A percentile compares a stretch with the other conserved stretches of the same genome.
phyloP scores from a whole-genome alignment of 306 rosid genomes.

The Fragaria nilgerrensis region DNA sequence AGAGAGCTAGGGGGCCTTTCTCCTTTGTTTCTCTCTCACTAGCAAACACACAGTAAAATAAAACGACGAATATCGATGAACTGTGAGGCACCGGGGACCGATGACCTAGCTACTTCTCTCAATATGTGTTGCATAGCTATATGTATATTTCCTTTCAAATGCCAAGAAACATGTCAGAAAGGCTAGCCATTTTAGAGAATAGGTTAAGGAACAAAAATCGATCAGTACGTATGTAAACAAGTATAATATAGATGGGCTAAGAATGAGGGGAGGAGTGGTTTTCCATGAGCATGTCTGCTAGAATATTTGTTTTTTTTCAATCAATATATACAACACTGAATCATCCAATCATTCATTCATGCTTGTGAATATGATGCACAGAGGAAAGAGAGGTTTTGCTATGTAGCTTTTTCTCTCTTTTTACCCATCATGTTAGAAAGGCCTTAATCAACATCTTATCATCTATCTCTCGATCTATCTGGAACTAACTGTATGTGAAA shows the following conservation, averaged over 20 bases:
- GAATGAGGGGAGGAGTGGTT: slow-evolving; percentile 10
- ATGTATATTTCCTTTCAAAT: neutral
- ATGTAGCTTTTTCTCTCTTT: neutral
- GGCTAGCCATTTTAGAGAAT: neutral
- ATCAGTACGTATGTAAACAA: neutral
- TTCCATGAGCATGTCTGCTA: slow-evolving; percentile 10
- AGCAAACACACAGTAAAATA: slow-evolving; percentile 10
- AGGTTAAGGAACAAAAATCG: neutral
- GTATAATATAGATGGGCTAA: neutral
- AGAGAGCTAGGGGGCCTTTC: neutral
- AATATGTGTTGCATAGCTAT: neutral
- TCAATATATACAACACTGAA: neutral
- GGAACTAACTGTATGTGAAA: slow-evolving; percentile 9
- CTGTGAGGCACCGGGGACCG: slow-evolving; percentile 8
- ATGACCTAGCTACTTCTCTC: neutral
- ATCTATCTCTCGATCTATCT: slow-evolving; percentile 7
- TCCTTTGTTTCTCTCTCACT: neutral
- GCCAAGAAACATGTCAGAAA: slow-evolving; percentile 9
- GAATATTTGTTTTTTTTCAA: neutral
- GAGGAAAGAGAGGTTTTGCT: neutral
- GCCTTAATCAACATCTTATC: slow-evolving; percentile 44
- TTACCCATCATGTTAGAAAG: slow-evolving; percentile 42
- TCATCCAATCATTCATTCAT: slow-evolving; percentile 14
- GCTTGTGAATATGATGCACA: neutral
- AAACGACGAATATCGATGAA: neutral